Conservation (phyloP, 371 early-diverging fungal genomes). For the Rhizopus sp. region DNA sequence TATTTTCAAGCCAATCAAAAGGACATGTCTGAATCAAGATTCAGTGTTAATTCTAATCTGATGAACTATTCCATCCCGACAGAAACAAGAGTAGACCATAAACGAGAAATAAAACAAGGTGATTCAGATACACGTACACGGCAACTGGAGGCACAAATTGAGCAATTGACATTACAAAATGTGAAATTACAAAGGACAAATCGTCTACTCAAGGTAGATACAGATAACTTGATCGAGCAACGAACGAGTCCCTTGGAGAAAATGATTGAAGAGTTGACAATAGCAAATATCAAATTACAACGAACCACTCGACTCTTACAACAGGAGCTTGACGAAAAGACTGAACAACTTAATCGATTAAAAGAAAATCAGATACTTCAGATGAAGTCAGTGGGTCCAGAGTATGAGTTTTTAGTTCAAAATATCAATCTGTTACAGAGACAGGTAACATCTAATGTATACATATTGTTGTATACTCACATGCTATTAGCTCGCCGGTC, state of each 20-base stretch:
- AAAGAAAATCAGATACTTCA: conserved; percentile 41
- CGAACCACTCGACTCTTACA: conserved; percentile 43
- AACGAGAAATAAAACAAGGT: conserved; percentile 45
- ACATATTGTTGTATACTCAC: not conserved
- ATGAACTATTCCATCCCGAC: conserved; percentile 57
- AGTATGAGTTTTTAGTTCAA: conserved; percentile 57
- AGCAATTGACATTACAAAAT: conserved; percentile 48
- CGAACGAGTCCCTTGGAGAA: conserved; percentile 47
- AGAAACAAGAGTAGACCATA: not conserved
- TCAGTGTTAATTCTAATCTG: conserved; percentile 51
- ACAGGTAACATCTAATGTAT: conserved; percentile 35
- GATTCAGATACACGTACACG: conserved; percentile 42
- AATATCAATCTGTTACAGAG: conserved; percentile 55
- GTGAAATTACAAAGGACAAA: conserved; percentile 53
- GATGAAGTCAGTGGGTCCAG: conserved; percentile 54
- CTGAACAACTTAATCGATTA: conserved; percentile 16
- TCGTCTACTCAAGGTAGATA: conserved; percentile 51
- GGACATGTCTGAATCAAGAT: conserved; percentile 25
- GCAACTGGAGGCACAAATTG: conserved; percentile 50
- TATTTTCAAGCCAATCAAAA: not conserved
- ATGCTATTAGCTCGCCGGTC: conserved; percentile 38
- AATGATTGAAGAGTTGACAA: conserved; percentile 39
- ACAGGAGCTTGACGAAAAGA: conserved; percentile 45
- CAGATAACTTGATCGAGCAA: conserved; percentile 53
- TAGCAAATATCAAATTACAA: conserved; percentile 48